Base-by-base conservation (phyloP, 257 asterid species). In the Mentha longifolia region DNA sequence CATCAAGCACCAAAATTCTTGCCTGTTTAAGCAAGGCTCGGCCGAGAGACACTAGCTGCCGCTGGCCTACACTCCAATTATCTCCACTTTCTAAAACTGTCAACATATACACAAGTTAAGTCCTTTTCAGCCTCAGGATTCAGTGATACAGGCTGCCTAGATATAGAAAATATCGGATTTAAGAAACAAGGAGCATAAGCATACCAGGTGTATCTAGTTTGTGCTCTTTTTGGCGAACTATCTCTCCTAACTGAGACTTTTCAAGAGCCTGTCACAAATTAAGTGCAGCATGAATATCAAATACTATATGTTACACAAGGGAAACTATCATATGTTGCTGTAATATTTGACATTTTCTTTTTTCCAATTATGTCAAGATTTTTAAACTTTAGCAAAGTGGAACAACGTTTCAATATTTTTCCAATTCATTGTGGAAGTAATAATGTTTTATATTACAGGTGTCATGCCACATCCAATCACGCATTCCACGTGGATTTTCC, bases 11-110 rank as follows among this genome's bases (percentile, higher is more conserved):
- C 84, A 92, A 68, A 37, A 92, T 90, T 74, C 83, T 90, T 16
- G 98, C 91, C 80, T 92, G 98, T 82, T 90, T 92, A 55, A 92
- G 97, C 72, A 92, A 79, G 30, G 97, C 97, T 66, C 98, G 92
- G 6, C 98, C 98, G 19, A 92, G 92, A 63, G 98, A 86, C 55
- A 92, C 96, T 66, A 92, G 95, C 79, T 92, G 98, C 28, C 98
- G 76, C 76, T 92, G 98, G 65, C 98, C 98, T 61, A 92, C 97
- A 60, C 98, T 92, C 98, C 98, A 92, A 61, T 92, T 92, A 65
- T 92, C 98, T 79, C 98, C 98, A 71, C 78, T 87, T 75, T 92
- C 98, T 15, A 88, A 58, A 74, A 92, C 98, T 92, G 87, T 16
- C 70, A 55, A 55, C 51, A 67, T 46, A 56, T 10, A 65, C 5